Evolutionary conservation across 1,284 basidiomycete genomes (phyloP).

Genomic region (Trametes polyzona): DNA sequence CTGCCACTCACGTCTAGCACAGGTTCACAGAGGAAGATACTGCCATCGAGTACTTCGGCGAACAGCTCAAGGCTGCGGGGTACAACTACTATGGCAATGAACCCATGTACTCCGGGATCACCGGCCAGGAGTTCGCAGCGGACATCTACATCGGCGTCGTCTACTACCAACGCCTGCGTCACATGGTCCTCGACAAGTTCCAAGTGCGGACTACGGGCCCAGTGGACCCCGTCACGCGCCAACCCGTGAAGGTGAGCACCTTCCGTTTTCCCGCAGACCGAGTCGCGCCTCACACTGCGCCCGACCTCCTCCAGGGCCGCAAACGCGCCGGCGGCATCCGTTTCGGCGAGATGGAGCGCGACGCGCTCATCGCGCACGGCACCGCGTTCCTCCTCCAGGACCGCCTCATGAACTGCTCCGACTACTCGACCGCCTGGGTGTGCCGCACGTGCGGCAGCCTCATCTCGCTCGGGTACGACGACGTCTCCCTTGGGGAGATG

Average conservation of each 20-base stretch:
- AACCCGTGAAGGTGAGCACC: conserved; percentile 89
- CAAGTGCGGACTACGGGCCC: conserved; percentile 98
- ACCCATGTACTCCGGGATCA: conserved; percentile 99
- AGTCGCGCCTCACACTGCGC: neutral
- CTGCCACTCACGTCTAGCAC: conserved; percentile 3
- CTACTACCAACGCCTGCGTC: conserved; percentile 97
- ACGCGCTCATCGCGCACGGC: conserved; percentile 97
- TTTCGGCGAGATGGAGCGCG: conserved; percentile 99
- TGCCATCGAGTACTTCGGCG: conserved; percentile 96
- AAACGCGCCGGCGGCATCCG: conserved; percentile 99
- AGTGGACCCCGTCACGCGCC: conserved; percentile 93
- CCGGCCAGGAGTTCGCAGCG: conserved; percentile 96
- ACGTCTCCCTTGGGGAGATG: conserved; percentile 72
- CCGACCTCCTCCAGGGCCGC: conserved; percentile 68
- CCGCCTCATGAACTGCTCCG: conserved; percentile 99
- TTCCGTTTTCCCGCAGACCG: neutral
- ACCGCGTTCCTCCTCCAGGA: conserved; percentile 98
- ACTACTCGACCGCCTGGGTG: conserved; percentile 98
- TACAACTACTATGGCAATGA: conserved; percentile 99
- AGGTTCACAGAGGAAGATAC: conserved; percentile 97
- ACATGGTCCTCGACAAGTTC: conserved; percentile 99
- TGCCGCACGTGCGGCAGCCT: conserved; percentile 96
- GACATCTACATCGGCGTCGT: conserved; percentile 99
- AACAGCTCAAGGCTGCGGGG: conserved; percentile 91
- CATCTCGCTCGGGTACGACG: conserved; percentile 94